Percentiles rank a stretch among this genome's conserved stretches.
Evolutionary conservation across 495 filamentous ascomycete species (phyloP).

Genomic region (Neurospora sp.): DNA sequence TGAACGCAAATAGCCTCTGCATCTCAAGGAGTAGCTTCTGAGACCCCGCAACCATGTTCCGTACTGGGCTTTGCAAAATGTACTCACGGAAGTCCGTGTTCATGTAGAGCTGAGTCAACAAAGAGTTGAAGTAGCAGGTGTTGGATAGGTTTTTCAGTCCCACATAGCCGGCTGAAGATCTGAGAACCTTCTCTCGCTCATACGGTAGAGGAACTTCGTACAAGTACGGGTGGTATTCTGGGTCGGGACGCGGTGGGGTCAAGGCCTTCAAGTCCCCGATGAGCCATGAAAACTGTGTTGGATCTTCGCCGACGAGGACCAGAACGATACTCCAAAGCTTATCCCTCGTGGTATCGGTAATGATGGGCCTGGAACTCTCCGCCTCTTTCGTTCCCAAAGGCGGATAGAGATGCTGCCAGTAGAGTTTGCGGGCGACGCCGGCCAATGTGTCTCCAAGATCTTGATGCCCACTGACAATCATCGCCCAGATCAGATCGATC

Average conservation of each 20-base stretch:
- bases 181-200: conserved; percentile 57
- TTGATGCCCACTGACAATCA: conserved; percentile 8
- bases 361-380: conserved; percentile 28
- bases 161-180: conserved; percentile 66
- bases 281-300: conserved; percentile 36
- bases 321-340: conserved; percentile 56
- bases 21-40: conserved; percentile 68
- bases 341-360: conserved; percentile 46
- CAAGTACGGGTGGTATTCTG: conserved; percentile 32
- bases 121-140: conserved; percentile 94
- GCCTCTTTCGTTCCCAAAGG: conserved; percentile 35
- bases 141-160: conserved; percentile 86
- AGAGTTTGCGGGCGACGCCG: conserved; percentile 47
- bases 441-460: not conserved
- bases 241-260: conserved; percentile 20
- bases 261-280: conserved; percentile 45
- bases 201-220: conserved; percentile 50
- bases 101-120: conserved; percentile 96
- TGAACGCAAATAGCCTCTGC: conserved; percentile 67
- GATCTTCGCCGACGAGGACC: conserved; percentile 45
- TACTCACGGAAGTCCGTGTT: conserved; percentile 81
- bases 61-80: conserved; percentile 52
- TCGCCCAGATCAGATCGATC: conserved; percentile 20
- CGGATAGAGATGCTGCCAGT: conserved; percentile 61
- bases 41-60: conserved; percentile 36